Evolutionary conservation across 345 rosid genomes (phyloP).

Genomic region (Acer campestre): DNA sequence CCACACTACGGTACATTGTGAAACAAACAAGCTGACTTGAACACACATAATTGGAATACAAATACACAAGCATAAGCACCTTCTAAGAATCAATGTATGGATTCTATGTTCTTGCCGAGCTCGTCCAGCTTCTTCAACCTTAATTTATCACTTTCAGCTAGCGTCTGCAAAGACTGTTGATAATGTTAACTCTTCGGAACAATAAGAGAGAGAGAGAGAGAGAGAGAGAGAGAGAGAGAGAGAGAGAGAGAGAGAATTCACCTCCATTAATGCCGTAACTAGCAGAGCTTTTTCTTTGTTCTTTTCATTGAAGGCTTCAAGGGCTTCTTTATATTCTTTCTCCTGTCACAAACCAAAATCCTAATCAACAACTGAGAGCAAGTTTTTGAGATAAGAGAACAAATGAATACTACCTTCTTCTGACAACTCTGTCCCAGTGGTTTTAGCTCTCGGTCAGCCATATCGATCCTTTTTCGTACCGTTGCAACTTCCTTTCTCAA

Average conservation of each 20-base stretch:
- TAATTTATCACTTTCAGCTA: constrained; percentile 65
- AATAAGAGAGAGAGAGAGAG: neutral
- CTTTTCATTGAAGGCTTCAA: constrained; percentile 80
- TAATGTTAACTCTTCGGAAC: neutral
- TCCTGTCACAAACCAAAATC: constrained; percentile 43
- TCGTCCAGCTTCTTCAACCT: constrained; percentile 80
- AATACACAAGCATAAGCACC: neutral
- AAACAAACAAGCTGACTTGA: neutral
- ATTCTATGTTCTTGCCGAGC: constrained; percentile 62
- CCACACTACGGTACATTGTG: neutral
- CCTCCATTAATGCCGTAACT: constrained; percentile 54
- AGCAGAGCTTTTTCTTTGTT: constrained; percentile 65
- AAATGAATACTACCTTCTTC: constrained; percentile 53
- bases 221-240: too few species aligned
- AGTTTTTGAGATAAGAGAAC: neutral
- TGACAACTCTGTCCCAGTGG: constrained; percentile 73
- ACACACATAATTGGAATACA: neutral
- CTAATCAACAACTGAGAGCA: neutral
- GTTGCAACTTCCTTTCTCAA: constrained; percentile 71
- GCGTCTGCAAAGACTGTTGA: constrained; percentile 38
- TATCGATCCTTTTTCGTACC: constrained; percentile 67
- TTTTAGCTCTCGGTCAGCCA: constrained; percentile 63
- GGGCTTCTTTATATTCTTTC: constrained; percentile 67
- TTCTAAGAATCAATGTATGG: constrained; percentile 17
- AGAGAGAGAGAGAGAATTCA: neutral